Base-by-base conservation (phyloP, 768 basidiomycete species). In the Tylopilus rubrobrunneus region DNA sequence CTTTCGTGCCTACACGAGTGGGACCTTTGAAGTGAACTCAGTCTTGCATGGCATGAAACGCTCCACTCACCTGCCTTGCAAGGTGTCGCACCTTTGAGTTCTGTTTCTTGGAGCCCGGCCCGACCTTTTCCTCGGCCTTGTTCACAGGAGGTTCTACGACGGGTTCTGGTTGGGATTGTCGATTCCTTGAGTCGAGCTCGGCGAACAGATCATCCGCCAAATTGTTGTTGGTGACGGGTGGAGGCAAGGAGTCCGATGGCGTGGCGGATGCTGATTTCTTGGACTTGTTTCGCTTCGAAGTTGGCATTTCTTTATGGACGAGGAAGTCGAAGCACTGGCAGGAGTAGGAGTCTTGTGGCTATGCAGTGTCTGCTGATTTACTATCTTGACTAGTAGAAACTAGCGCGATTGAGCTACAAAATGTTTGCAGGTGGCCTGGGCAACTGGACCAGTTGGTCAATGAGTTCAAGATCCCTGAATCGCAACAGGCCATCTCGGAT, bases 151-250 rank as follows among this genome's bases (percentile, higher is more conserved):
- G 65, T 9, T 82, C 72, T 29, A 67, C 63, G 10, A 77, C 76
- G 12, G 82, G 75, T 65, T 82, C 80, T 27, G 69, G 66, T 61
- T 79, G 78, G 1, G 78, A 74, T 41, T 73, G 68, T 46, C 74
- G 59, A 59, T 89, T 78, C 58, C 77, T 73, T 7, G 81, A 81
- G 61, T 91, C 88, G 27, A 95, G 82, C 66, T 90, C 86, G 7
- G 83, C 79, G 45, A 93, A 69, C 1, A 95, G 80, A 61, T 89
- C 85, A 58, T 90, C 80, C 74, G 92, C 76, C 45, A 92, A 76
- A 10, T 79, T 79, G 51, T 86, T 80, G 41, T 79, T 77, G 19
- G 58, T 55, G 1, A 72, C 61, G 15, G 67, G 61, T 23, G 69
- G 58, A 43, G 65, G 62, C 19, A 63, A 37, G 4, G 57, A 15